These are phyloP conservation scores for Pseudocercospora macadamiae DNA, from an alignment of 2,329 filamentous ascomycete genomes.

Conservation along the genomic window DNA sequence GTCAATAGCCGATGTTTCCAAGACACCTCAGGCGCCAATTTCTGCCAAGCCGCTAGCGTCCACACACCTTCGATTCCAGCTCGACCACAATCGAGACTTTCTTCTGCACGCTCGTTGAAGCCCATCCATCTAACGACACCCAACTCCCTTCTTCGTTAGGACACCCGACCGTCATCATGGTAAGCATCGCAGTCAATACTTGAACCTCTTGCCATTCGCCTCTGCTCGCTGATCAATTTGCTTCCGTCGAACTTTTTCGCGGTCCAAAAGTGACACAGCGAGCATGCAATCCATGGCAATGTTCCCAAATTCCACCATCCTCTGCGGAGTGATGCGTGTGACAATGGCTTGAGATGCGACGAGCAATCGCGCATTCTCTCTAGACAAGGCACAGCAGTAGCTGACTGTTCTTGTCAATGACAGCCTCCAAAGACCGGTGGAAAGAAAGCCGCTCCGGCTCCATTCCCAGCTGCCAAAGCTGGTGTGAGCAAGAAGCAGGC, in stretches of 20 bases:
- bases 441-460: conserved; percentile 97
- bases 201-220: conserved; percentile 23
- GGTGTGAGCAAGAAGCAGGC: conserved; percentile 84
- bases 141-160: conserved; percentile 13
- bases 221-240: conserved; percentile 29
- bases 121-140: conserved; percentile 9
- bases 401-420: conserved; percentile 99
- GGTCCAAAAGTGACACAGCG: too few species aligned
- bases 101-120: conserved; percentile 20
- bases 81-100: conserved; percentile 4
- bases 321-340: conserved; percentile 33
- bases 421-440: conserved; percentile 89
- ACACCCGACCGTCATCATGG: conserved; percentile 28
- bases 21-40: background rate
- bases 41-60: background rate
- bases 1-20: too few species aligned
- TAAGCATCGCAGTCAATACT: conserved; percentile 24
- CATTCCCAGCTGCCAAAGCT: conserved; percentile 93
- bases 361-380: conserved; percentile 64
- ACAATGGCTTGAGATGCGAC: conserved; percentile 57
- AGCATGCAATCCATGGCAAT: conserved; percentile 30
- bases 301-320: conserved; percentile 29
- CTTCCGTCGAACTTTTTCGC: conserved; percentile 16
- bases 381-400: conserved; percentile 84
- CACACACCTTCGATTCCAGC: background rate